Conservation (phyloP, 140 eudicot genomes). For the Eryngium alpinum region DNA sequence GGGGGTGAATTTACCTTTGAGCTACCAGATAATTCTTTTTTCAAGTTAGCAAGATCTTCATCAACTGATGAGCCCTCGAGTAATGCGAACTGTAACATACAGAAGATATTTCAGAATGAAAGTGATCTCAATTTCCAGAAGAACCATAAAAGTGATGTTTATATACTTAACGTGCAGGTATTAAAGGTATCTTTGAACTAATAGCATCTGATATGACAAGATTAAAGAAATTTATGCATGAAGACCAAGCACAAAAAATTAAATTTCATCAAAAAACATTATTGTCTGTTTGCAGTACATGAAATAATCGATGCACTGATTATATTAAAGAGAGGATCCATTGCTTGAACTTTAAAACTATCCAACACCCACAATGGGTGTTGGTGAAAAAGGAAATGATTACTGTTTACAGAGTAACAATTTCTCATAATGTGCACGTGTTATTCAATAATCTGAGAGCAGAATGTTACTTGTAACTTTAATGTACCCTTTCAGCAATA, state of each 20-base stretch:
- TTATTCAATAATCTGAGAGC: background rate
- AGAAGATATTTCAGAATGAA: background rate
- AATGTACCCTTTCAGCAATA: background rate
- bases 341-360: too few relatives aligned
- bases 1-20: slow-evolving; percentile 47
- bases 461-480: background rate
- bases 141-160: background rate
- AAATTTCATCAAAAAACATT: background rate
- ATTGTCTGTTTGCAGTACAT: background rate
- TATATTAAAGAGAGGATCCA: too few relatives aligned
- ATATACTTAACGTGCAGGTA: background rate
- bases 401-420: too few relatives aligned
- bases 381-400: too few relatives aligned
- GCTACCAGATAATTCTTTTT: slow-evolving; percentile 73
- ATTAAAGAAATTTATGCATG: background rate
- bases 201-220: background rate
- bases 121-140: background rate
- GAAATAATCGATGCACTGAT: too few relatives aligned
- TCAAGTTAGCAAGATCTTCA: slow-evolving; percentile 83
- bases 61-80: slow-evolving; percentile 78
- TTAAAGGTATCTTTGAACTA: background rate
- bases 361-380: too few relatives aligned
- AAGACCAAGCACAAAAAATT: background rate
- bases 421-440: background rate
- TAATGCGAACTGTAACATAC: slow-evolving; percentile 61